Evolutionary conservation across 495 filamentous ascomycete species (phyloP), one percentile per base, ranked within the genome.

Genomic region (Achaetomiella virescens): DNA sequence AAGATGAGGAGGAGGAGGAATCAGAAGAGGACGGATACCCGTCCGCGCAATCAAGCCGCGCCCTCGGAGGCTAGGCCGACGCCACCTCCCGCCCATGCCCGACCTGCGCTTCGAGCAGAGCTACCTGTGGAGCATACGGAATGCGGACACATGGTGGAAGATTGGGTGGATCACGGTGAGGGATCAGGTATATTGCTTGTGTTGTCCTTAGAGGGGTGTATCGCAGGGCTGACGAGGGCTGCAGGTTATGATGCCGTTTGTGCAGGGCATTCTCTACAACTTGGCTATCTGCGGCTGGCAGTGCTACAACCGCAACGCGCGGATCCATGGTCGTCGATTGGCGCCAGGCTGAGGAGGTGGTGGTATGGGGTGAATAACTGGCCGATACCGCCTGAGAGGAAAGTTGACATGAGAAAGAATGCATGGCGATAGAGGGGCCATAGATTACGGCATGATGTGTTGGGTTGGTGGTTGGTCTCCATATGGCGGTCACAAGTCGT

Each of bases 101-200:
- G 93, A 98, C 71, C 72, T 98, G 60, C 79, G 93, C 48, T 97
- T 97, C 70, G 93, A 98, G 75, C 93, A 98, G 79, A 95, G 90
- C 73, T 97, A 97, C 66, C 77, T 98, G 38, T 85, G 85, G 45
- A 91, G 89, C 67, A 83, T 98, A 52, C 81, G 82, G 60, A 75
- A 80, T 47, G 89, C 89, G 20, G 80, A 93, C 54, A 84, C 81
- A 24, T 89, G 81, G 83, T 83, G 85, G 70, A 81, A 81, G 58
- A 80, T 98, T 35, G 79, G 78, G 22, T 89, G 82, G 80, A 92
- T 97, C 58, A 97, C 93, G 18, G 66, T 86, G 45, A 72, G 89
- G 63, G 93, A 97, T 70, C 92, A 97, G 81, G 87, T 95, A 62
- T 47, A 62, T 63, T 36, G 25, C n/a, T 44, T 40, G 2, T 14